These are phyloP conservation scores for Goniomonas avonlea DNA, from an alignment of 78 protist species.

Conservation along the genomic window DNA sequence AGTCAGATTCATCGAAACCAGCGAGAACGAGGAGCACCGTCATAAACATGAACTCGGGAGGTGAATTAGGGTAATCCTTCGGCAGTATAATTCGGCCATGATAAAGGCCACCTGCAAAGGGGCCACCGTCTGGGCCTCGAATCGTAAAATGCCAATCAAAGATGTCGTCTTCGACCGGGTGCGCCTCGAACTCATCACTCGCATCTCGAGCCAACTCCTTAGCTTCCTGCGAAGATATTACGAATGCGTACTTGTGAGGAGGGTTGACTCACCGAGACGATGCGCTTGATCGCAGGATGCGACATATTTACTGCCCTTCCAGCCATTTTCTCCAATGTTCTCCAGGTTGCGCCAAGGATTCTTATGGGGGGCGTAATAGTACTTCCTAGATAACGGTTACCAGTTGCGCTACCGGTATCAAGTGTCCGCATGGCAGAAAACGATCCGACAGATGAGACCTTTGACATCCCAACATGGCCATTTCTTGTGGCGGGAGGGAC, in stretches of 20 bases:
- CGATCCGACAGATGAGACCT: too few species aligned
- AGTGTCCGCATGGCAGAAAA: too few species aligned
- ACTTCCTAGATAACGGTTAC: too few species aligned
- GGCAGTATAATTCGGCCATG: conserved; percentile 91
- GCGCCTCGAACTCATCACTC: neutral
- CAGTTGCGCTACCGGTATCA: too few species aligned
- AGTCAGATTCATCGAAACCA: too few species aligned
- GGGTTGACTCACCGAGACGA: conserved; percentile 3
- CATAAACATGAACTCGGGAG: conserved; percentile 71
- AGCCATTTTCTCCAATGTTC: too few species aligned
- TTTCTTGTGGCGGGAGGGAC: too few species aligned
- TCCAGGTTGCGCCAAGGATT: too few species aligned
- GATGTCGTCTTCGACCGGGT: conserved; percentile 28
- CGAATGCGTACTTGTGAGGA: too few species aligned
- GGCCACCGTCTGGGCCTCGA: conserved; percentile 65
- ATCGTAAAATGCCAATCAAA: conserved; percentile 94
- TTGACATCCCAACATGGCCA: too few species aligned
- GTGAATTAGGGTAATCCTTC: conserved; percentile 78
- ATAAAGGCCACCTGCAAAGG: conserved; percentile 78
- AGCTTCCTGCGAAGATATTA: conserved; percentile 19
- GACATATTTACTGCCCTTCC: too few species aligned
- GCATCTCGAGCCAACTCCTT: neutral
- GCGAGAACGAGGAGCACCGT: conserved; percentile 46
- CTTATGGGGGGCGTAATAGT: too few species aligned
- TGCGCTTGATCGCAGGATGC: neutral